Evolutionary conservation across 1,284 basidiomycete genomes (phyloP), one percentile per base, ranked within the genome.

Genomic region (Wolfiporia cocos): DNA sequence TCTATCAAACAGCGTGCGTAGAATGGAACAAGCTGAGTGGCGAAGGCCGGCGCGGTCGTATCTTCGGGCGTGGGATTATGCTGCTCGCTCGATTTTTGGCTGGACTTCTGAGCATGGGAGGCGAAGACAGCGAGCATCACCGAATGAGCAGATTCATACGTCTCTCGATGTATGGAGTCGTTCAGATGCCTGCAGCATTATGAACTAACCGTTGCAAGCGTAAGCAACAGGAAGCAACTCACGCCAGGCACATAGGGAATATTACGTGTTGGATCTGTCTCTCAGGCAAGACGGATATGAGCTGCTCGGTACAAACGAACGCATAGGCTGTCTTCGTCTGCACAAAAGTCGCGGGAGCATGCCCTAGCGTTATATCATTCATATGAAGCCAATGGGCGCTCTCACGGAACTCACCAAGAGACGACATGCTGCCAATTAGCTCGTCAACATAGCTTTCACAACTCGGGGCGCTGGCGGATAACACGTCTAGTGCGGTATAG

Each of bases 81-180:
- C 38, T 20, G 37, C 20, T 9, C 20, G 42, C 35, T 31, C 19
- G 34, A n/a, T n/a, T n/a, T 41, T 20, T 58, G 55, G 35, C 57
- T 58, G 9, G 56, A 54, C 28, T 61, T 64, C 46, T 73, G 69
- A 0, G 76, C 74, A 49, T 74, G 71, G 14, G 78, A 69, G 14
- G 79, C 73, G 52, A 87, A 79, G 18, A 86, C 68, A 2, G 84
- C 69, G 5, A 88, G 63, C 38, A 88, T 66, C 22, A 85, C 81
- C 3, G 85, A 87, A 57, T 88, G 86, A 4, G 83, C 74, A 0
- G 82, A 82, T 57, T 88, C 85, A 47, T 76, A 87, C 15, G 74
- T 77, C 48, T 86, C 81, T 24, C 83, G 76, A 45, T 83, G 65
- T 12, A 60, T 59, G n/a, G 74, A 49, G 47, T 80, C 69, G 37